Percentiles rank a stretch among this genome's conserved stretches.
Evolutionary conservation across 345 rosid species (phyloP).

Genomic region (Eucalyptus leucophloia): DNA sequence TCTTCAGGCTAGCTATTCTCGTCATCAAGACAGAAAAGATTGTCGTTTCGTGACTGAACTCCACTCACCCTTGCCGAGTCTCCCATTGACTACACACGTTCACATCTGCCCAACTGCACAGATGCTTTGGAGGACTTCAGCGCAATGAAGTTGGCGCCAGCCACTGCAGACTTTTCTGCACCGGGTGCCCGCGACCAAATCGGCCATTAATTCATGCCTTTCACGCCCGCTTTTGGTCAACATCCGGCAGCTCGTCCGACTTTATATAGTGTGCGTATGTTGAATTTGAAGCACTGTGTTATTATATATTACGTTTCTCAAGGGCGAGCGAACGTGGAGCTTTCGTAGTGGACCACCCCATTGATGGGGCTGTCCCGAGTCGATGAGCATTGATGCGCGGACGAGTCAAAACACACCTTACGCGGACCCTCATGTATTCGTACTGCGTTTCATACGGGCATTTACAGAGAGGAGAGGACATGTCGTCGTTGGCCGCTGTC

Average conservation of each 20-base stretch:
- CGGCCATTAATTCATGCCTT: neutral
- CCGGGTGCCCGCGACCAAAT: neutral
- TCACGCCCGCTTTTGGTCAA: neutral
- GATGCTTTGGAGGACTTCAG: neutral
- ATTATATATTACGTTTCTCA: neutral
- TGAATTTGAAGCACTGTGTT: neutral
- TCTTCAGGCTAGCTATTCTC: neutral
- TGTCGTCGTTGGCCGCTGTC: neutral
- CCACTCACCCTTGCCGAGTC: neutral
- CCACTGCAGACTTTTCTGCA: neutral
- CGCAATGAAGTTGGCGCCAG: neutral
- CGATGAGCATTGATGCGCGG: neutral
- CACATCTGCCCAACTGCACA: neutral
- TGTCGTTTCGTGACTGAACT: neutral
- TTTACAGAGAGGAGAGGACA: neutral
- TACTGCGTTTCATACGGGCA: neutral
- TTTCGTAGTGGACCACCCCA: neutral
- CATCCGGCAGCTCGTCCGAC: neutral
- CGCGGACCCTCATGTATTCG: neutral
- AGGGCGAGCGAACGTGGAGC: neutral
- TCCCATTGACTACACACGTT: neutral
- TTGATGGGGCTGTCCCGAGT: neutral
- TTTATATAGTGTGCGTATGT: neutral
- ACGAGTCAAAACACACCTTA: neutral
- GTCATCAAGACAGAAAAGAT: neutral